These are phyloP conservation scores for Danielozyma ontarioensis DNA, from an alignment of 805 yeast genomes.

Conservation along the genomic window DNA sequence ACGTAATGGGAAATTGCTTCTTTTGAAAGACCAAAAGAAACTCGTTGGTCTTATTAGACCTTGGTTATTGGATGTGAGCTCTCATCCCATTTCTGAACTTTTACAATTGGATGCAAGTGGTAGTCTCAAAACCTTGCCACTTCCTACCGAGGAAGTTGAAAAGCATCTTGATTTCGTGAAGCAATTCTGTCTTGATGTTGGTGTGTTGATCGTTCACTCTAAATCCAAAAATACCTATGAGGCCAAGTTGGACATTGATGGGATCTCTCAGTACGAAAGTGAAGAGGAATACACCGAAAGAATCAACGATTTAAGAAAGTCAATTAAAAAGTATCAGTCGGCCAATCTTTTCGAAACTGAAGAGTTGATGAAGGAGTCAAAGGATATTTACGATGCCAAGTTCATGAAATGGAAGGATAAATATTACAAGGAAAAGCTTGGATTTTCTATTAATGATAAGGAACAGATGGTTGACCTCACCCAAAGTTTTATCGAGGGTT, in stretches of 20 bases:
- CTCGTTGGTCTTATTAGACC: constrained; percentile 54
- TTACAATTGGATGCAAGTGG: constrained; percentile 24
- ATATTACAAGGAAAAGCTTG: constrained; percentile 81
- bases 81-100: constrained; percentile 28
- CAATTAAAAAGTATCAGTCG: constrained; percentile 59
- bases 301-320: constrained; percentile 44
- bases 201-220: constrained; percentile 62
- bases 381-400: constrained; percentile 64
- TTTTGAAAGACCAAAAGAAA: constrained; percentile 70
- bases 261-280: constrained; percentile 61
- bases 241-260: constrained; percentile 66
- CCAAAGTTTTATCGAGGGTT: constrained; percentile 83
- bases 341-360: constrained; percentile 61
- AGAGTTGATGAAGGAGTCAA: constrained; percentile 40
- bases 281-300: constrained; percentile 60
- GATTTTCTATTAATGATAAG: constrained; percentile 57
- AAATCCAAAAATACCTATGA: constrained; percentile 50
- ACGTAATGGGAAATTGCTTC: constrained; percentile 57
- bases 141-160: constrained; percentile 45
- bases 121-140: constrained; percentile 21
- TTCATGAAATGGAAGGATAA: constrained; percentile 77
- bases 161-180: constrained; percentile 57
- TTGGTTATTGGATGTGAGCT: constrained; percentile 39
- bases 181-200: constrained; percentile 60
- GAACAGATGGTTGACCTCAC: constrained; percentile 59